These are phyloP conservation scores for Citrullus colocynthis DNA, from an alignment of 306 rosid genomes.

Conservation along the genomic window DNA sequence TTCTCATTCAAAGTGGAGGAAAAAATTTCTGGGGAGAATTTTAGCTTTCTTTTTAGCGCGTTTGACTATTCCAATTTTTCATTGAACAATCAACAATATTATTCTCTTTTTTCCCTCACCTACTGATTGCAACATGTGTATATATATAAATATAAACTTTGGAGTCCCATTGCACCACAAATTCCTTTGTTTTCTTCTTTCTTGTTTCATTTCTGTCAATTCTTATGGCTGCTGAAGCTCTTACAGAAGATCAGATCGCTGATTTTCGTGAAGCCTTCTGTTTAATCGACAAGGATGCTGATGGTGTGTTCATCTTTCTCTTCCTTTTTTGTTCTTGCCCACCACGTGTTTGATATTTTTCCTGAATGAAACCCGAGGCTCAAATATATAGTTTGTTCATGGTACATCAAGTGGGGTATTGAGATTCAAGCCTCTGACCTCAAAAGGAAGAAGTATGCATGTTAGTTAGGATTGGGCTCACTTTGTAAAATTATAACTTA, in stretches of 20 bases:
- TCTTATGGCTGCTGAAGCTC: slow-evolving; percentile 15
- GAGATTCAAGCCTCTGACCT: no score
- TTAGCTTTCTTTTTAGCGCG: background rate
- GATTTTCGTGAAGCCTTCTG: slow-evolving; percentile 44
- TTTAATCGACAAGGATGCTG: slow-evolving; percentile 34
- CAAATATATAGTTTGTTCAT: no score
- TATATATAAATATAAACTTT: background rate
- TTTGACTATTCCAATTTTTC: slow-evolving; percentile 7
- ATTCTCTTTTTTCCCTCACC: background rate
- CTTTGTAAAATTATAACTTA: background rate
- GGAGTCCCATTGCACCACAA: background rate
- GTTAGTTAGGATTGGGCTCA: background rate
- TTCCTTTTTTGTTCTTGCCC: background rate
- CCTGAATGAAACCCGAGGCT: background rate
- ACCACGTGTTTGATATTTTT: background rate
- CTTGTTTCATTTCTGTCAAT: background rate
- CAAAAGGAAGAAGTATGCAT: background rate
- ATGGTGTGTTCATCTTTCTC: slow-evolving; percentile 19
- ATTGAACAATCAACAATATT: background rate
- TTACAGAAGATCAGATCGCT: slow-evolving; percentile 29
- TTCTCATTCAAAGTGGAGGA: slow-evolving; percentile 1
- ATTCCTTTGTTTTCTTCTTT: background rate
- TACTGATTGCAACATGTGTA: background rate
- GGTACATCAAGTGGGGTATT: no score
- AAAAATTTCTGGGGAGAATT: background rate